phyloP scores from a whole-genome alignment of 2,329 filamentous ascomycete species.

The Beauveria sp. region DNA sequence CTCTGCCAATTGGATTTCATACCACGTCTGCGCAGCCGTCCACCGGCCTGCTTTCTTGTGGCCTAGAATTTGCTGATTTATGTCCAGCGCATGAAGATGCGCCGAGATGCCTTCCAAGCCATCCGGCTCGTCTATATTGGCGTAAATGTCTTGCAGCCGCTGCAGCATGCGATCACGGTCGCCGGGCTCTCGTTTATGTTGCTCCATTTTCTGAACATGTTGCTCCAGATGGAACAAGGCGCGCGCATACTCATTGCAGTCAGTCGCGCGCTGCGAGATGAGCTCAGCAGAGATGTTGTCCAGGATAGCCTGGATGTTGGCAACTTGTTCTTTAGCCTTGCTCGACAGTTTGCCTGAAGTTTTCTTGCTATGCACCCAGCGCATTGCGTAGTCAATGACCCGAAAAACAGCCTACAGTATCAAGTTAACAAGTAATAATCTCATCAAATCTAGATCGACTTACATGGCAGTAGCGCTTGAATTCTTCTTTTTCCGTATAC shows the following conservation, averaged over 20 bases:
- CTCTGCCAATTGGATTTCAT: conserved; percentile 80
- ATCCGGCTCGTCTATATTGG: conserved; percentile 95
- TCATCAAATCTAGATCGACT: conserved; percentile 19
- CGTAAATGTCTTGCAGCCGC: conserved; percentile 86
- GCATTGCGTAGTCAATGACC: conserved; percentile 82
- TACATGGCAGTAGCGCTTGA: conserved; percentile 83
- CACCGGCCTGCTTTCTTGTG: conserved; percentile 90
- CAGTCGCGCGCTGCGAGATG: conserved; percentile 73
- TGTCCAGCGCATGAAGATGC: conserved; percentile 76
- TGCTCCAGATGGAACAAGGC: conserved; percentile 94
- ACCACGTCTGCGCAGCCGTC: conserved; percentile 95
- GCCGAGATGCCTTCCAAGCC: conserved; percentile 91
- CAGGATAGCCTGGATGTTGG: conserved; percentile 43
- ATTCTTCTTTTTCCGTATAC: conserved; percentile 61
- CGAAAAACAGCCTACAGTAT: conserved; percentile 70
- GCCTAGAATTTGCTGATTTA: conserved; percentile 87
- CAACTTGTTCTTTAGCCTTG: conserved; percentile 40
- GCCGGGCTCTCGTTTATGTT: conserved; percentile 36
- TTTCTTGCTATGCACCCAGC: conserved; percentile 75
- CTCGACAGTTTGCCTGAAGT: conserved; percentile 21
- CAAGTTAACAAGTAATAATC: conserved; percentile 15
- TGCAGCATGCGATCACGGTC: conserved; percentile 62
- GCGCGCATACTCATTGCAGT: conserved; percentile 86
- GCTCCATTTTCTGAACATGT: conserved; percentile 55
- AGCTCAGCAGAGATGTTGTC: conserved; percentile 66